These are phyloP conservation scores for Neonectria hederae DNA, from an alignment of 2,329 filamentous ascomycete species.

Conservation along the genomic window DNA sequence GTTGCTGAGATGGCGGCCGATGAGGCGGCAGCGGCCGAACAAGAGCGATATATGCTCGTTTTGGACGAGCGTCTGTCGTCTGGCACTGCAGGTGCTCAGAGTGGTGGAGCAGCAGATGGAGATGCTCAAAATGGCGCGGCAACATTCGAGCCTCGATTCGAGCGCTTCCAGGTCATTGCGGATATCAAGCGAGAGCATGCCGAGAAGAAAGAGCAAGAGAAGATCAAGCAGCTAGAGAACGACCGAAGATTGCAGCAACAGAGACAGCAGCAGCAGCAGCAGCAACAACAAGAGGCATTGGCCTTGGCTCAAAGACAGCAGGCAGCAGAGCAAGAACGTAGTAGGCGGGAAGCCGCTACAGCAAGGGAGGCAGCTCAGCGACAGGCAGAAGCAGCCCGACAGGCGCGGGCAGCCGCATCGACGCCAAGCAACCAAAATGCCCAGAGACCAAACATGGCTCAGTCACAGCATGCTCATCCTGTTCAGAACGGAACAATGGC, in stretches of 20 bases:
- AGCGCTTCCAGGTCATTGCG: constrained; percentile 89
- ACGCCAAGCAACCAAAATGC: constrained; percentile 42
- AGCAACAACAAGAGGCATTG: constrained; percentile 49
- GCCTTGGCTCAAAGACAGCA: constrained; percentile 58
- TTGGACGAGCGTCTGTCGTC: constrained; percentile 84
- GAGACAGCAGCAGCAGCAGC: constrained; percentile 50
- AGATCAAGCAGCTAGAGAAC: constrained; percentile 71
- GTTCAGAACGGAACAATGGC: constrained; percentile 49
- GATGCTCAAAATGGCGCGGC: constrained; percentile 77
- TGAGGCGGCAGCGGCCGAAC: constrained; percentile 87
- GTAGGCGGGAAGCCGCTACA: constrained; percentile 49
- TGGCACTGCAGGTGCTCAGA: constrained; percentile 64
- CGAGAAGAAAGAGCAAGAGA: constrained; percentile 81
- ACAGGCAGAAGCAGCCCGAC: constrained; percentile 50
- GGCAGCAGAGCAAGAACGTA: constrained; percentile 54
- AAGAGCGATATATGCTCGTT: constrained; percentile 91
- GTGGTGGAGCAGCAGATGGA: constrained; percentile 68
- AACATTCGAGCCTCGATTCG: constrained; percentile 87
- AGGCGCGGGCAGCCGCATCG: constrained; percentile 44
- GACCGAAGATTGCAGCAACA: constrained; percentile 62
- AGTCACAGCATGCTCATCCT: constrained; percentile 48
- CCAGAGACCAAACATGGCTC: constrained; percentile 39
- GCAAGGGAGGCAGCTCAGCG: constrained; percentile 49
- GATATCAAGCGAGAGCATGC: constrained; percentile 82
- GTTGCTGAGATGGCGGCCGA: constrained; percentile 95